Base-by-base conservation (phyloP, 2,329 filamentous ascomycete genomes). In the Esteya vermicola region DNA sequence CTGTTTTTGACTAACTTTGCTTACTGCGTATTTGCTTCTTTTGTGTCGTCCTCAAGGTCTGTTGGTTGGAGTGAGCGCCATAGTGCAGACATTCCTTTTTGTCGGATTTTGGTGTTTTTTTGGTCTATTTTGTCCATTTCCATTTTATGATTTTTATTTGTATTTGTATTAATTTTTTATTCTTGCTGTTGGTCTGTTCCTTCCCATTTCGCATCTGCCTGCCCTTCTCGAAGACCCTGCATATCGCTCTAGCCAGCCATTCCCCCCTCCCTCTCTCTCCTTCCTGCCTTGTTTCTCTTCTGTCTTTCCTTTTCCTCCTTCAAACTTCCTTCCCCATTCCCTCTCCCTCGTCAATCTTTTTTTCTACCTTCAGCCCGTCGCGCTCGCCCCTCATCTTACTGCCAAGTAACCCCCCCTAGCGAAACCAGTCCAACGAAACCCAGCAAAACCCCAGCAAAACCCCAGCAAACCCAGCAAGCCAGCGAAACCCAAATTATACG, bases 351-450 rank as follows among this genome's bases (percentile, higher is more conserved):
- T 13, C 25, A 26, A 26, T 26, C 25, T 26, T 26, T 18, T 28
- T 40, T 38, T n/a, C n/a, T n/a, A 39, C 33, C 31, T 34, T 35
- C 19, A 33, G 38, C 22, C 21, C 16, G 25, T 34, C 27, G 22
- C 32, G 38, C 32, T n/a, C 38, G 30, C 38, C 38, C 38, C 26
- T 36, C 38, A 30, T 34, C 38, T 40, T 21, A 34, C 38, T 34
- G 18, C 14, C 20, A 12, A 14, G 10, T 14, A 10, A n/a, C 22
- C 34, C 25, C 23, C 33, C 27, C 32, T 28, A 31, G 33, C 33
- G 33, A n/a, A n/a, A n/a, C n/a, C n/a, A n/a, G n/a, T n/a, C n/a
- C n/a, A n/a, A n/a, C n/a, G n/a, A n/a, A n/a, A n/a, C n/a, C n/a
- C n/a, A n/a, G n/a, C n/a, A n/a, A n/a, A n/a, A n/a, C n/a, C n/a